Conservation (phyloP, 352 stramenopile species). For the Pythium rishiriense region DNA sequence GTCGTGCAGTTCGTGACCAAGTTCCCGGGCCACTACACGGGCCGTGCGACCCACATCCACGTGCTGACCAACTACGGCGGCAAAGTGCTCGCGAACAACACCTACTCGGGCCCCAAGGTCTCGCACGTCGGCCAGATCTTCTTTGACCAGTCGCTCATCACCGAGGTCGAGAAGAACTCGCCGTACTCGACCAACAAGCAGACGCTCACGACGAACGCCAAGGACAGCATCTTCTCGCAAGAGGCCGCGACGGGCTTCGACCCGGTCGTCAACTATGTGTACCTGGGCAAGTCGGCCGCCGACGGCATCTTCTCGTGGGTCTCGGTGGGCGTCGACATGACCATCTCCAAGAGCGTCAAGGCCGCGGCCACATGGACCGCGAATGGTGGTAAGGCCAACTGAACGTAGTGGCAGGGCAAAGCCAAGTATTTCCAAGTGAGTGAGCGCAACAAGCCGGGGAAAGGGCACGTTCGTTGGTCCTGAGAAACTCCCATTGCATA, state of each 20-base stretch:
- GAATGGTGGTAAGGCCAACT: constrained; percentile 14
- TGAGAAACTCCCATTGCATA: too few relatives aligned
- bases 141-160: constrained; percentile 20
- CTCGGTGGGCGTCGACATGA: constrained; percentile 38
- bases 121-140: constrained; percentile 23
- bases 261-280: constrained; percentile 37
- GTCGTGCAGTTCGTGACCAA: constrained; percentile 28
- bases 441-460: not conserved
- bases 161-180: constrained; percentile 4
- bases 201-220: constrained; percentile 28
- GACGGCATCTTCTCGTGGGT: constrained; percentile 43
- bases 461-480: constrained; percentile 1
- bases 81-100: constrained; percentile 20
- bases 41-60: constrained; percentile 21
- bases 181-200: constrained; percentile 32
- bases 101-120: constrained; percentile 4
- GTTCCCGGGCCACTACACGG: constrained; percentile 24
- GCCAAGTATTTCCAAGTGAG: too few relatives aligned
- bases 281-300: constrained; percentile 31
- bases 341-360: constrained; percentile 22
- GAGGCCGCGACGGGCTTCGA: constrained; percentile 33
- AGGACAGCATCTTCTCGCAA: constrained; percentile 32
- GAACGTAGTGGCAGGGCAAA: too few relatives aligned
- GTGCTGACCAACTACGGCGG: constrained; percentile 19
- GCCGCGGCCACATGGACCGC: constrained; percentile 28